Conservation (phyloP, 352 stramenopile genomes). For the Globisporangium cederbergense region DNA sequence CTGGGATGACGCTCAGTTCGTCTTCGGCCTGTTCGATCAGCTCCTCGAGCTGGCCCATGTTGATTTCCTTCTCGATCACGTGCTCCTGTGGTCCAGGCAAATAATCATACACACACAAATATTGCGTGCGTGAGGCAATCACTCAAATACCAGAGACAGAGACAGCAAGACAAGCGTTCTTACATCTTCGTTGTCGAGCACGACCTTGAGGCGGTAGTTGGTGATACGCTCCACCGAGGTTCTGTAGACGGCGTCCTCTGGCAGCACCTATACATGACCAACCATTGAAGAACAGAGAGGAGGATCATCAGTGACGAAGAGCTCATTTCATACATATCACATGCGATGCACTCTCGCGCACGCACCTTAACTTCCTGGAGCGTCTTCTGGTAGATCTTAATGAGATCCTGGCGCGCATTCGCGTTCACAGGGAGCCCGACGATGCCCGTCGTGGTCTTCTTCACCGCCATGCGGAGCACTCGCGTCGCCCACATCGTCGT, state of each 20-base stretch:
- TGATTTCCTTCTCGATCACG: constrained; percentile 82
- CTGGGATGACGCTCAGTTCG: constrained; percentile 80
- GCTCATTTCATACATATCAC: constrained; percentile 2
- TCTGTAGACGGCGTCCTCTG: constrained; percentile 67
- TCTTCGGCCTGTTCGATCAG: constrained; percentile 87
- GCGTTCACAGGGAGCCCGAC: constrained; percentile 81
- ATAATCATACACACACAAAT: not conserved
- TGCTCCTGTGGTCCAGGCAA: constrained; percentile 40
- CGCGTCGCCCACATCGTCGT: constrained; percentile 76
- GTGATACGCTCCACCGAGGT: constrained; percentile 83
- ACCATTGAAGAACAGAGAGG: constrained; percentile 5
- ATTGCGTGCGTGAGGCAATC: not conserved
- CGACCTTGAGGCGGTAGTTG: constrained; percentile 79
- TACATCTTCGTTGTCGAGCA: constrained; percentile 71
- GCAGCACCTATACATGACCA: constrained; percentile 40
- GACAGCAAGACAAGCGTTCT: constrained; percentile 9
- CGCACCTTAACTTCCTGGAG: constrained; percentile 76
- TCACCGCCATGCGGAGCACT: constrained; percentile 82
- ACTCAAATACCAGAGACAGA: not conserved
- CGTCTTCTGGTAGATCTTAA: constrained; percentile 81
- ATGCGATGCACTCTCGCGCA: not conserved
- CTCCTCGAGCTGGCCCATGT: constrained; percentile 86
- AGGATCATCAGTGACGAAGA: not conserved
- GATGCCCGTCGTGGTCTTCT: constrained; percentile 85
- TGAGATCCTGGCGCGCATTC: constrained; percentile 81